phyloP scores from a whole-genome alignment of 2,329 filamentous ascomycete species.

The Fonsecaea monophora region DNA sequence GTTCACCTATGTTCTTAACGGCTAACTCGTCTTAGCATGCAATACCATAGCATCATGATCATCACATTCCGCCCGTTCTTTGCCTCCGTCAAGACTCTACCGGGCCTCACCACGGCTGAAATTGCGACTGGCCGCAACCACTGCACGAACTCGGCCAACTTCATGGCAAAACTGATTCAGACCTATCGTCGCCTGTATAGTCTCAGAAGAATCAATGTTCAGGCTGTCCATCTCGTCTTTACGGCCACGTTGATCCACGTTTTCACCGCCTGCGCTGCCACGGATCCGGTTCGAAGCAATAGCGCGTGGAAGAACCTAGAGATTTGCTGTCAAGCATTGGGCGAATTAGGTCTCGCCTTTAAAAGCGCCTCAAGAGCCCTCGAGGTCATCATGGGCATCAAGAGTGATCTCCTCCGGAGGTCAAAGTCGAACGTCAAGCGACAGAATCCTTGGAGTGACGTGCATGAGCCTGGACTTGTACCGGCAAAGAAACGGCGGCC shows the following conservation, averaged over 20 bases:
- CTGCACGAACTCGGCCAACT: slow-evolving; percentile 28
- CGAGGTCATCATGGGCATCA: slow-evolving; percentile 38
- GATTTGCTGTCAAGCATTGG: slow-evolving; percentile 36
- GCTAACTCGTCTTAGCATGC: slow-evolving; percentile 32
- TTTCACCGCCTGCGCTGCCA: slow-evolving; percentile 32
- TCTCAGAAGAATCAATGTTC: slow-evolving; percentile 35
- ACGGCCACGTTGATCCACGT: slow-evolving; percentile 37
- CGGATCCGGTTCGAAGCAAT: slow-evolving; percentile 26
- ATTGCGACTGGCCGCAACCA: slow-evolving; percentile 20
- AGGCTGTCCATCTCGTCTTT: slow-evolving; percentile 38
- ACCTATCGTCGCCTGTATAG: slow-evolving; percentile 30
- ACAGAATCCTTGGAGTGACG: slow-evolving; percentile 29
- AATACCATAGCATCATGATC: slow-evolving; percentile 36
- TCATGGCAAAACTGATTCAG: slow-evolving; percentile 30
- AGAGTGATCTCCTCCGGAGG: slow-evolving; percentile 33
- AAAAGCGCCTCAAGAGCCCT: slow-evolving; percentile 35
- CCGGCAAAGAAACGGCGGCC: slow-evolving; percentile 21
- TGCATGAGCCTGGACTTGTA: not conserved
- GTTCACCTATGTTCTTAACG: not conserved
- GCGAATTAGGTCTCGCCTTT: slow-evolving; percentile 35
- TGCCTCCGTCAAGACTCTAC: slow-evolving; percentile 27
- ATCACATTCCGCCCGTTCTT: slow-evolving; percentile 36
- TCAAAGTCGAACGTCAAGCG: slow-evolving; percentile 26
- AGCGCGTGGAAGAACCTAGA: slow-evolving; percentile 34
- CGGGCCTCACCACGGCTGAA: slow-evolving; percentile 18